Percentiles rank a stretch among this genome's conserved stretches.
phyloP scores from a whole-genome alignment of 2,329 filamentous ascomycete species.

The Sporothrix curviconia region DNA sequence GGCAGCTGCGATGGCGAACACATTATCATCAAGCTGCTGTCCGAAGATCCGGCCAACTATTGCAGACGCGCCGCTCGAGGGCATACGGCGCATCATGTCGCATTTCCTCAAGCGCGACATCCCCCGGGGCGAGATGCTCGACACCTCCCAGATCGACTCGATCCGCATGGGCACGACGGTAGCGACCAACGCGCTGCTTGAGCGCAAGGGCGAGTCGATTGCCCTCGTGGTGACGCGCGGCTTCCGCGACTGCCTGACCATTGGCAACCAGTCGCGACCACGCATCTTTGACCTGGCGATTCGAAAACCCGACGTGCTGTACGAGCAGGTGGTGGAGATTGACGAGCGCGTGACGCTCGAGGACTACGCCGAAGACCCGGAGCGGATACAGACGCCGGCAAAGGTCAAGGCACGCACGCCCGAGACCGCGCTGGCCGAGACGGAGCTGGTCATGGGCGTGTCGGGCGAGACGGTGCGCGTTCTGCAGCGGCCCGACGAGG shows the following conservation, averaged over 20 bases:
- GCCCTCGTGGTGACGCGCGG: constrained; percentile 82
- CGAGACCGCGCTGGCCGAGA: constrained; percentile 34
- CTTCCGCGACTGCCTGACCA: constrained; percentile 79
- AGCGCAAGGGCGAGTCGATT: constrained; percentile 83
- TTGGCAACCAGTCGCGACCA: constrained; percentile 84
- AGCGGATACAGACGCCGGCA: constrained; percentile 49
- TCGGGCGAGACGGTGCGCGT: constrained; percentile 71
- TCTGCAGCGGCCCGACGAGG: constrained; percentile 53
- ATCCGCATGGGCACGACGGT: constrained; percentile 97
- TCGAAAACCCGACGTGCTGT: constrained; percentile 77
- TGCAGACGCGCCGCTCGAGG: constrained; percentile 84
- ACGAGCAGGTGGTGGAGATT: constrained; percentile 79
- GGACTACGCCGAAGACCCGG: constrained; percentile 84
- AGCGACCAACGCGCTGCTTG: constrained; percentile 83
- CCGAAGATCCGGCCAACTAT: constrained; percentile 82
- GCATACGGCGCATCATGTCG: constrained; percentile 78
- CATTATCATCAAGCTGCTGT: constrained; percentile 48
- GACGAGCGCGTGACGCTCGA: constrained; percentile 87
- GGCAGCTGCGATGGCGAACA: constrained; percentile 56
- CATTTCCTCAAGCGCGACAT: constrained; percentile 70
- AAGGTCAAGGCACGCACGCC: constrained; percentile 45
- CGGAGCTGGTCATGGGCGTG: constrained; percentile 60
- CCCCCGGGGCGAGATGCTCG: constrained; percentile 69
- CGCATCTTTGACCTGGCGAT: constrained; percentile 90
- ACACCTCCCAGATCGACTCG: constrained; percentile 77